Evolutionary conservation across 768 basidiomycete species (phyloP).

Genomic region (Neoboletus brunneissimus): DNA sequence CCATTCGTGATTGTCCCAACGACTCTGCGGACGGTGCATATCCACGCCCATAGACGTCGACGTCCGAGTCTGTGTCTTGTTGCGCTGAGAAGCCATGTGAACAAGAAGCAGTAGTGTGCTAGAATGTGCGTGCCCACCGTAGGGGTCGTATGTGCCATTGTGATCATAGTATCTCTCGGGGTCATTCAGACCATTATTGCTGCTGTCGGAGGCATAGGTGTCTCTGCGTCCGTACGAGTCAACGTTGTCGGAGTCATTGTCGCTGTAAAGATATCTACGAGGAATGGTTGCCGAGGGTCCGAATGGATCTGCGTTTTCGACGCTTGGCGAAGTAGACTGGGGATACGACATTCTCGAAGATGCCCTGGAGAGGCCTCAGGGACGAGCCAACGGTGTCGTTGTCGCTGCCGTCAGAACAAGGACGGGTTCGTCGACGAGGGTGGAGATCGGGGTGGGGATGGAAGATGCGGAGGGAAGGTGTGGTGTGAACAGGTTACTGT

Average conservation of each 20-base stretch:
- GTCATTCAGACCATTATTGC: slow-evolving; percentile 50
- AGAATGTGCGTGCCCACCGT: slow-evolving; percentile 42
- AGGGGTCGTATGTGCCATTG: slow-evolving; percentile 57
- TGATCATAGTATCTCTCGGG: slow-evolving; percentile 61
- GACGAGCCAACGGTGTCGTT: slow-evolving; percentile 17
- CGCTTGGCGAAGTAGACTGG: slow-evolving; percentile 54
- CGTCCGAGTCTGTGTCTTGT: slow-evolving; percentile 83
- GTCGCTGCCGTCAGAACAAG: slow-evolving; percentile 10
- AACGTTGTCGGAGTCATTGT: slow-evolving; percentile 71
- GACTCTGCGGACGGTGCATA: slow-evolving; percentile 75
- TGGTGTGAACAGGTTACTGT: slow-evolving; percentile 14
- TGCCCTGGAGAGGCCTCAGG: slow-evolving; percentile 13
- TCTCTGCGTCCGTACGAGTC: slow-evolving; percentile 63
- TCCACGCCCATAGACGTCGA: slow-evolving; percentile 67
- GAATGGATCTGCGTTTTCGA: slow-evolving; percentile 70
- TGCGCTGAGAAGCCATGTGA: slow-evolving; percentile 44
- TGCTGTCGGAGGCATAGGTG: slow-evolving; percentile 68
- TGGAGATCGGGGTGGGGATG: slow-evolving; percentile 1
- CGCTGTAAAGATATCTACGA: slow-evolving; percentile 57
- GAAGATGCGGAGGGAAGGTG: not conserved
- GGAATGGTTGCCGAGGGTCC: slow-evolving; percentile 37
- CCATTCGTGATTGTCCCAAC: slow-evolving; percentile 57
- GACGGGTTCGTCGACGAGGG: slow-evolving; percentile 2
- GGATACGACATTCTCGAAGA: slow-evolving; percentile 44
- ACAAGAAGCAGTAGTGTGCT: slow-evolving; percentile 6